These are phyloP conservation scores for Tetracladium setigerum DNA, from an alignment of 495 filamentous ascomycete species.

Conservation along the genomic window DNA sequence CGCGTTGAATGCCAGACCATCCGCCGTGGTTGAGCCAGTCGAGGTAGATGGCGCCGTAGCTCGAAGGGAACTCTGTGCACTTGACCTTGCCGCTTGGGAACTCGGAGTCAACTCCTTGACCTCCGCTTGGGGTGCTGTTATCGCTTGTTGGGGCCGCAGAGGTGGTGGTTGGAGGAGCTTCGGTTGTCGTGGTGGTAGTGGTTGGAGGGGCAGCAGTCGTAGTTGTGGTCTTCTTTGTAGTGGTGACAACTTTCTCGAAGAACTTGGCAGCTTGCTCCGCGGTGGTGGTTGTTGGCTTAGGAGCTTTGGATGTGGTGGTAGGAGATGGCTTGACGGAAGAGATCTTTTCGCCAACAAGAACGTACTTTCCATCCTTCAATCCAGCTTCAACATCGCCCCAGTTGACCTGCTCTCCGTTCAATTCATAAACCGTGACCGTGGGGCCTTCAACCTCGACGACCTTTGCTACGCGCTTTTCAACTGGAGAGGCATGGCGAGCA, in stretches of 20 bases:
- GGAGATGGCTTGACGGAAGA: conserved; percentile 4
- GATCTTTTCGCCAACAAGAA: conserved; percentile 35
- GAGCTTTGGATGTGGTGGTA: neutral
- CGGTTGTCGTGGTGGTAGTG: conserved; percentile 1
- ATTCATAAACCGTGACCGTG: conserved; percentile 50
- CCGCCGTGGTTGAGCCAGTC: conserved; percentile 61
- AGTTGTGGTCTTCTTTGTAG: conserved; percentile 26
- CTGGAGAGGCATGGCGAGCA: conserved; percentile 25
- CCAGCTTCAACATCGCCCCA: conserved; percentile 52
- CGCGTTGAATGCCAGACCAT: conserved; percentile 71
- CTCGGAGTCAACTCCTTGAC: conserved; percentile 49
- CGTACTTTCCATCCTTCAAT: conserved; percentile 46
- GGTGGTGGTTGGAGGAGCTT: neutral
- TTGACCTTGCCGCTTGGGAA: conserved; percentile 73
- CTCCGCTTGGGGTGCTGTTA: conserved; percentile 3
- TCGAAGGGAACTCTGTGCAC: conserved; percentile 69
- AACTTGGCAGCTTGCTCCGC: neutral
- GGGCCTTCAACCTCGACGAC: conserved; percentile 33
- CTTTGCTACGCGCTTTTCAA: conserved; percentile 35
- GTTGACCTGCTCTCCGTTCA: conserved; percentile 47
- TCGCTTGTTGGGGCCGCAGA: neutral
- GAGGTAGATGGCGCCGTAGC: conserved; percentile 72
- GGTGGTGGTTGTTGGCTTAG: neutral
- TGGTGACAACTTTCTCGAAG: neutral
- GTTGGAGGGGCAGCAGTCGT: conserved; percentile 30